Base-by-base conservation (phyloP, 768 basidiomycete species). In the Pisolithus sp. region DNA sequence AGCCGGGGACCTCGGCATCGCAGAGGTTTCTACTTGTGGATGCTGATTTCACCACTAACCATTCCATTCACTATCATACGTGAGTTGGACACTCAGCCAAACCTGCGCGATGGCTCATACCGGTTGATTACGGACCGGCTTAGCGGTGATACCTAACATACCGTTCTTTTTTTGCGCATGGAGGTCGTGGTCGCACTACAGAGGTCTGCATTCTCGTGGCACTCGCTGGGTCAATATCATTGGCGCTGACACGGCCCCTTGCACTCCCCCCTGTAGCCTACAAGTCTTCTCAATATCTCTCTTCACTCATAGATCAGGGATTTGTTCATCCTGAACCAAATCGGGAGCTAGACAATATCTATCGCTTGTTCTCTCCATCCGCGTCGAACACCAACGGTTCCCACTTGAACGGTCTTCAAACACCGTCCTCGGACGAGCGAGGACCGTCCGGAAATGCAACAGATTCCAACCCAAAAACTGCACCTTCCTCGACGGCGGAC, bases 151-250 rank as follows among this genome's bases (percentile, higher is more conserved):
- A 67, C 89, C 89, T 28, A 92, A 92, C 63, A 67, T 92, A 20
- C 89, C 89, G 0, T 85, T 92, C 64, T 89, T 92, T 72, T 92
- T 87, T 68, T 89, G 86, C 59, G 78, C 75, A 9, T 92, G 89
- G 89, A 76, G 89, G 41, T 82, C 86, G 40, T 92, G 88, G 88
- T 85, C 83, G 38, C 89, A 92, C 66, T 91, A 85, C 63, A 79
- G 75, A 76, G 87, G 88, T 87, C 52, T 55, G 66, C 30, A 40
- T 41, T 52, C 50, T 34, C 8, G 5, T 34, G 12, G 34, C 13
- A 34, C 34, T 34, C 5, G 34, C 34, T 38, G 7, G 12, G 2
- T 48, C 41, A 37, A 20, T 42, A 1, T 51, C 40, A 26, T 7
- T 30, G 17, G 49, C 52, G 34, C 49, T 51, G 34, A 21, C 48